Evolutionary conservation across 2,329 filamentous ascomycete genomes (phyloP), one percentile per base, ranked within the genome.

Genomic region (Penicillium sp.): DNA sequence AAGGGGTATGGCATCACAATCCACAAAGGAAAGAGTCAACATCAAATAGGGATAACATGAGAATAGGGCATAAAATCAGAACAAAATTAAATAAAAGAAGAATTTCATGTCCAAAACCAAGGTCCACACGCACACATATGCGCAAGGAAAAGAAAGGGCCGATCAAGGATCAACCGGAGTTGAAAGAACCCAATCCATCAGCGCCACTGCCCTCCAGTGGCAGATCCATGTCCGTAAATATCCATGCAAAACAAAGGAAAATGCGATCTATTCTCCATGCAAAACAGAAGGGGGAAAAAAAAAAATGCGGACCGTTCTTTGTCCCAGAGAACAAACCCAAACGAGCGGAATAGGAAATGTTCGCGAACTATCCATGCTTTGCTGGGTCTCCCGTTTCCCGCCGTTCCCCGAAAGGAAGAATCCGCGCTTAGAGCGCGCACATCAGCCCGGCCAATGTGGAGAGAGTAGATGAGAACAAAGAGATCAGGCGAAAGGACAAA

Each of bases 191-290:
- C 47, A 53, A 57, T 61, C 54, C 52, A 53, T 43, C 51, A 53
- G 60, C 59, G 62, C 62, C 61, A 61, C 61, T 62, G 61, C 61
- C 62, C 55, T 40, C 61, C 61, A 64, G 62, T 58, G 60, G 61
- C 61, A 64, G 61, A 59, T 57, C 55, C 60, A 57, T 61, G 55
- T 60, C 55, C 61, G 44, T 58, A 40, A 43, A 50, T 51, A 63
- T 61, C 61, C 55, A 64, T 64, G 62, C 62, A 62, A 61, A 50
- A 46, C 27, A 35, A 7, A 19, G 4, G n/a, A 14, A 47, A 47
- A 51, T 46, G 57, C 43, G 55, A 45, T 59, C 58, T 63, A 61
- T 60, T 41, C 49, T 54, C 56, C 58, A 62, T 59, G 56, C 58
- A 58, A 58, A 50, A 49, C 10, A 42, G 38, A 34, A 18, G 27